These are phyloP conservation scores for Lactarius hengduanensis DNA, from an alignment of 768 basidiomycete genomes.

Conservation along the genomic window DNA sequence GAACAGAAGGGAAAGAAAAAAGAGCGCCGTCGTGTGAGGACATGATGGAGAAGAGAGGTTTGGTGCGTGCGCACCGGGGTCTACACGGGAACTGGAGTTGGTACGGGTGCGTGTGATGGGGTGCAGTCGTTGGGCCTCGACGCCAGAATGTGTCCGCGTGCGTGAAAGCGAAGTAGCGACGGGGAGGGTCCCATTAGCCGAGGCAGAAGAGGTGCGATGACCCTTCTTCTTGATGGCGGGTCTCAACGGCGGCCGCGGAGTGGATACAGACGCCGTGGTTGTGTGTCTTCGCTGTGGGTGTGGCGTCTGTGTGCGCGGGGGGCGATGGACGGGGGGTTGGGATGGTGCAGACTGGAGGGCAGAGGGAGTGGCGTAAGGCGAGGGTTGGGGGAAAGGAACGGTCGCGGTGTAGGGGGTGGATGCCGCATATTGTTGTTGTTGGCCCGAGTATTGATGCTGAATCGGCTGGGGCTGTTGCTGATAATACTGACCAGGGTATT, in stretches of 20 bases:
- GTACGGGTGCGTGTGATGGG: slow-evolving; percentile 39
- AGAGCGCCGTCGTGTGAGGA: slow-evolving; percentile 7
- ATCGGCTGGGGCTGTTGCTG: slow-evolving; percentile 27
- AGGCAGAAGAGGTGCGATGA: slow-evolving; percentile 21
- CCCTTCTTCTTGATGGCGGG: slow-evolving; percentile 62
- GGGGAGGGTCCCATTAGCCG: slow-evolving; percentile 20
- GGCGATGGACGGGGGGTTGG: slow-evolving; percentile 14
- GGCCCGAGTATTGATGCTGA: slow-evolving; percentile 28
- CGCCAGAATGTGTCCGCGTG: slow-evolving; percentile 45
- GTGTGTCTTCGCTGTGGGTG: slow-evolving; percentile 40
- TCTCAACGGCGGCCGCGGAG: slow-evolving; percentile 43
- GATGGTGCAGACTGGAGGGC: slow-evolving; percentile 14
- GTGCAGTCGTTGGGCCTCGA: slow-evolving; percentile 31
- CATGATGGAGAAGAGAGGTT: neutral
- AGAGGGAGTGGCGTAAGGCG: slow-evolving; percentile 12
- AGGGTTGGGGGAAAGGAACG: slow-evolving; percentile 24
- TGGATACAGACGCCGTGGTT: slow-evolving; percentile 28
- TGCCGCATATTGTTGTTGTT: slow-evolving; percentile 23
- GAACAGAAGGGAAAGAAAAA: neutral
- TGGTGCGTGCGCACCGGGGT: slow-evolving; percentile 31
- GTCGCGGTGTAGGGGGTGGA: slow-evolving; percentile 12
- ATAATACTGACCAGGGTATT: slow-evolving; percentile 20
- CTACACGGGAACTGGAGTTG: slow-evolving; percentile 35
- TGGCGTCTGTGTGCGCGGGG: slow-evolving; percentile 29
- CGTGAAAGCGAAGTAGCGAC: slow-evolving; percentile 33